Conservation (phyloP, 257 asterid genomes). For the Penstemon davidsonii region DNA sequence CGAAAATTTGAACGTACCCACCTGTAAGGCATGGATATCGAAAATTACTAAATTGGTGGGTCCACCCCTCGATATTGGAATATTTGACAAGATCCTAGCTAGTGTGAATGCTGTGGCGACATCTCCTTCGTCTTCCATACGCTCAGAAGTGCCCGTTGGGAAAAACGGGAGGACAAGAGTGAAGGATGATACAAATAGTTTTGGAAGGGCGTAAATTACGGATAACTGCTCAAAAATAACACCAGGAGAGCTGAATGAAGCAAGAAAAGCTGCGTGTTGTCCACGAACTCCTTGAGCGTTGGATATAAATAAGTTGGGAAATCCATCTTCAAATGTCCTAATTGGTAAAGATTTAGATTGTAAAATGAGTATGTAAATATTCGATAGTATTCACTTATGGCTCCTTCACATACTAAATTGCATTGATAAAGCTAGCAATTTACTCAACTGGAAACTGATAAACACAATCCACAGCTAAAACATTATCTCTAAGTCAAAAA, state of each 20-base stretch:
- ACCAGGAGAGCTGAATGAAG: conserved; percentile 97
- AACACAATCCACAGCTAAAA: too few species aligned
- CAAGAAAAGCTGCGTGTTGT: conserved; percentile 93
- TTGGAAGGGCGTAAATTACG: conserved; percentile 83
- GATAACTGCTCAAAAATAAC: conserved; percentile 95
- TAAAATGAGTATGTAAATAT: conserved; percentile 15
- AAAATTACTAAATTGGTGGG: conserved; percentile 91
- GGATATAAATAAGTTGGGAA: conserved; percentile 90
- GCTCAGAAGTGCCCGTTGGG: conserved; percentile 97
- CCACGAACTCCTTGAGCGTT: conserved; percentile 98
- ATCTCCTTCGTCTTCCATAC: conserved; percentile 99
- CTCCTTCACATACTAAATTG: conserved; percentile 8
- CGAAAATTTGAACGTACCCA: conserved; percentile 28
- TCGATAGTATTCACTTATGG: conserved; percentile 17
- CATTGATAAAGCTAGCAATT: background rate
- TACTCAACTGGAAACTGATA: too few species aligned
- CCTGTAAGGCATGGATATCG: conserved; percentile 99
- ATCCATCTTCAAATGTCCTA: conserved; percentile 98
- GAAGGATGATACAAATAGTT: conserved; percentile 88
- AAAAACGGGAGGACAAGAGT: conserved; percentile 97
- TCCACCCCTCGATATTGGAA: conserved; percentile 90
- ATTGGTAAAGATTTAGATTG: conserved; percentile 23
- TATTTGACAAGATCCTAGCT: conserved; percentile 90
- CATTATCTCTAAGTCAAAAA: too few species aligned
- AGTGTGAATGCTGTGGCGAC: conserved; percentile 97